Base-by-base conservation (phyloP, 169 alveolate species). In the Babesia ovis region DNA sequence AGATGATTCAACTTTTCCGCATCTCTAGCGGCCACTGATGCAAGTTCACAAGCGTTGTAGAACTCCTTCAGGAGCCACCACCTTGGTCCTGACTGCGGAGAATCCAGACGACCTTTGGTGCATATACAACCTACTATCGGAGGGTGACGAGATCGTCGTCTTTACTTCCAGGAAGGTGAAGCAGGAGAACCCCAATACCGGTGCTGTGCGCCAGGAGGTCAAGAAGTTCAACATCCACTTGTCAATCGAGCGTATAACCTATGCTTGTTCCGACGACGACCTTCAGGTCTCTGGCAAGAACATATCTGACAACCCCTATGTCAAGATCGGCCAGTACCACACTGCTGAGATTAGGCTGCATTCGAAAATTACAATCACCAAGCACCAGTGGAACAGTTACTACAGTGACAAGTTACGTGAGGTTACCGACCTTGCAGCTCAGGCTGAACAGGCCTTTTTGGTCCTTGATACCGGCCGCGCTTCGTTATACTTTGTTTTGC, bases 41-140 rank as follows among this genome's bases (percentile, higher is more conserved):
- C 69, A 58, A 54, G 34, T 80, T 22, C 76, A 58, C 51, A 46
- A 70, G 16, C 45, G 57, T 3, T 55, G 41, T 9, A 43, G 59
- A 18, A 57, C 69, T 27, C 77, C 68, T 14, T 31, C 69, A 23
- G 83, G 83, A 42, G 88, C 84, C 18, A 62, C 60, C 27, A 70
- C 41, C 23, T 32, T 80, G 43, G 60, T 31, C 3, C 56, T 80
- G 8, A 56, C 50, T n/a, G 46, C 70, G 1, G 92, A 87, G 61
- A 85, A 79, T 34, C 85, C 77, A n/a, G 92, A 87, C 77, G 92
- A 87, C 32, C 54, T 83, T 34, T 87, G 92, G 92, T 75, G 83
- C 31, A 41, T 87, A 50, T 87, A 87, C 70, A 87, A 87, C 66
- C 70, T 87, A n/a, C 31, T 82, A 8, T 66, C 86, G 16, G 37